These are phyloP conservation scores for Penicillium sp. DNA, from an alignment of 2,329 filamentous ascomycete species.

Conservation along the genomic window DNA sequence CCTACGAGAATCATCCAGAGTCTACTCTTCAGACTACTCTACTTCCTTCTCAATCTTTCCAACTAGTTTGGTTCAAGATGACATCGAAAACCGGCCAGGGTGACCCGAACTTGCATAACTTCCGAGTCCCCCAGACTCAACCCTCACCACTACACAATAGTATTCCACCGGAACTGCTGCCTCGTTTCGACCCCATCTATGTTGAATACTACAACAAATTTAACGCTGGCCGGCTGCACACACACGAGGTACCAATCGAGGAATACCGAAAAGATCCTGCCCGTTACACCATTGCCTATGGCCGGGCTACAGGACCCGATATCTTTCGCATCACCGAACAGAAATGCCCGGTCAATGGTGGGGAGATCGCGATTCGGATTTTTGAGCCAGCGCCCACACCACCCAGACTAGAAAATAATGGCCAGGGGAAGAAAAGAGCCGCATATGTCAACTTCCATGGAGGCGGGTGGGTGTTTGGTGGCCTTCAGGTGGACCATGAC, in stretches of 20 bases:
- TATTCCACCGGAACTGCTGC: constrained; percentile 43
- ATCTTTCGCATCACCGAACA: constrained; percentile 46
- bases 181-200: constrained; percentile 47
- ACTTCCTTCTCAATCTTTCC: too few species aligned
- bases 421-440: constrained; percentile 35
- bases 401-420: constrained; percentile 27
- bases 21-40: too few species aligned
- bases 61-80: constrained; percentile 19
- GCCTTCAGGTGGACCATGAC: constrained; percentile 42
- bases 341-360: constrained; percentile 44
- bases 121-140: constrained; percentile 24
- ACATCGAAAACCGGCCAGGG: constrained; percentile 9
- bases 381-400: constrained; percentile 41
- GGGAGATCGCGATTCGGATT: constrained; percentile 46
- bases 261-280: constrained; percentile 44
- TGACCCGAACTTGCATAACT: constrained; percentile 30
- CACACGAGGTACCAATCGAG: constrained; percentile 48
- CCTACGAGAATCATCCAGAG: too few species aligned
- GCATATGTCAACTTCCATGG: constrained; percentile 50
- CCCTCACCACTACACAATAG: constrained; percentile 47
- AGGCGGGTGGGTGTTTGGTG: constrained; percentile 51
- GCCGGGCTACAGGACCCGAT: constrained; percentile 42
- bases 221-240: constrained; percentile 46
- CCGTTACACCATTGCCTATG: constrained; percentile 45
- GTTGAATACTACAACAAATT: constrained; percentile 49